A percentile compares a stretch with the other conserved stretches of the same genome.
Evolutionary conservation across 2,329 filamentous ascomycete species (phyloP).

Genomic region (Ophiosphaerella herpotricha): DNA sequence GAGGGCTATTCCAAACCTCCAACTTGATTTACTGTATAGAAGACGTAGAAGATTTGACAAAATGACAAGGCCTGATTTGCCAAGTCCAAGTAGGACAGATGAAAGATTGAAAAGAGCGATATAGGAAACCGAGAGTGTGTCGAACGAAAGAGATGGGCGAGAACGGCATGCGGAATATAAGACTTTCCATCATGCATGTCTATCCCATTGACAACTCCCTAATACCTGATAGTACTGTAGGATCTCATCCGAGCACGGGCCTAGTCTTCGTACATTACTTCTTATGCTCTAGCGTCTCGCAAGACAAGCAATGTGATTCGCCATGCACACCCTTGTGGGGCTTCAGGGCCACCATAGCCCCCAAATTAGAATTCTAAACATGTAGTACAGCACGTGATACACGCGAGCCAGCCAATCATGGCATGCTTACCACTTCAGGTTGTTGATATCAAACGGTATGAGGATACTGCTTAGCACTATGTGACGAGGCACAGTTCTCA

Average conservation of each 20-base stretch:
- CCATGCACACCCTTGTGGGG: neutral
- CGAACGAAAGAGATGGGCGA: neutral
- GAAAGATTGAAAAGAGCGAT: too few relatives aligned
- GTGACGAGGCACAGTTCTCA: too few relatives aligned
- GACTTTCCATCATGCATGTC: neutral
- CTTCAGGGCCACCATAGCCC: constrained; percentile 1
- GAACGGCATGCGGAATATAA: neutral
- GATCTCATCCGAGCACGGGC: constrained; percentile 2
- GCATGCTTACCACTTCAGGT: too few relatives aligned
- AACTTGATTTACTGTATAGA: too few relatives aligned
- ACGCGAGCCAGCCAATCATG: constrained; percentile 1
- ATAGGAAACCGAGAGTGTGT: neutral
- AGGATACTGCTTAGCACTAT: too few relatives aligned
- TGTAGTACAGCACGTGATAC: neutral
- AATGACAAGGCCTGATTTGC: too few relatives aligned
- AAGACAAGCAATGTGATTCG: constrained; percentile 6
- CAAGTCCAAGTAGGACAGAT: too few relatives aligned
- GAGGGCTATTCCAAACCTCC: too few relatives aligned
- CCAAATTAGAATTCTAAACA: constrained; percentile 2
- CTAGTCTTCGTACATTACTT: constrained; percentile 18
- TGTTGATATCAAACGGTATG: neutral
- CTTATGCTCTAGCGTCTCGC: constrained; percentile 11
- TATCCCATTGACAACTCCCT: neutral
- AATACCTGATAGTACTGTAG: neutral
- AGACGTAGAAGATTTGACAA: too few relatives aligned